phyloP scores from a whole-genome alignment of 2,329 filamentous ascomycete species.

The Ceratocystis albifundus region DNA sequence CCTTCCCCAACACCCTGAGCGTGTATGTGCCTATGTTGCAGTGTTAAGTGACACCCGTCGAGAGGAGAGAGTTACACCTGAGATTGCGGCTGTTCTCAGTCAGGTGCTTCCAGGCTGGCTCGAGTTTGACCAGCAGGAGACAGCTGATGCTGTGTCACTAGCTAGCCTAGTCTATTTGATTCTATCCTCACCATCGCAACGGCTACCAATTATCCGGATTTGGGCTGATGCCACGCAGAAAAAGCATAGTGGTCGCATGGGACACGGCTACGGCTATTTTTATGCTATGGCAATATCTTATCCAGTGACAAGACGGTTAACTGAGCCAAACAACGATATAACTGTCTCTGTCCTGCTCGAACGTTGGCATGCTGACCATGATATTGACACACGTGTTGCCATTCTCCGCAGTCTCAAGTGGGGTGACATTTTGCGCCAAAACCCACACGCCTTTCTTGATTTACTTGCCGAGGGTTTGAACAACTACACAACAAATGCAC shows the following conservation, averaged over 20 bases:
- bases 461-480: slow-evolving; percentile 53
- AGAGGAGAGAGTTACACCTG: background rate
- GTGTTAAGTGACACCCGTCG: slow-evolving; percentile 23
- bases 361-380: slow-evolving; percentile 42
- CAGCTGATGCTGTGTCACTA: slow-evolving; percentile 39
- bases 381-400: slow-evolving; percentile 43
- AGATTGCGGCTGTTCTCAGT: slow-evolving; percentile 9
- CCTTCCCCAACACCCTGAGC: slow-evolving; percentile 3
- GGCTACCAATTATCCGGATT: slow-evolving; percentile 33
- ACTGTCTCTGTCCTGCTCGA: slow-evolving; percentile 38
- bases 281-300: slow-evolving; percentile 43
- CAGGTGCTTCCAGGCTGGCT: slow-evolving; percentile 31
- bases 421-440: slow-evolving; percentile 36
- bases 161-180: slow-evolving; percentile 42
- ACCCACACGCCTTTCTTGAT: slow-evolving; percentile 34
- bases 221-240: slow-evolving; percentile 39
- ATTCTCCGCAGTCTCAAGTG: slow-evolving; percentile 45
- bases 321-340: slow-evolving; percentile 25
- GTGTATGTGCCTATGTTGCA: slow-evolving; percentile 22
- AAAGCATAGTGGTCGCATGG: slow-evolving; percentile 30
- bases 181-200: slow-evolving; percentile 32
- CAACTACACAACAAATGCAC: slow-evolving; percentile 81
- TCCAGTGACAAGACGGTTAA: slow-evolving; percentile 30
- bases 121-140: slow-evolving; percentile 39
- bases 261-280: slow-evolving; percentile 41